Percentiles rank a stretch among this genome's conserved stretches.
phyloP scores from a whole-genome alignment of 2,329 filamentous ascomycete species.

The Xylariaceae sp. region DNA sequence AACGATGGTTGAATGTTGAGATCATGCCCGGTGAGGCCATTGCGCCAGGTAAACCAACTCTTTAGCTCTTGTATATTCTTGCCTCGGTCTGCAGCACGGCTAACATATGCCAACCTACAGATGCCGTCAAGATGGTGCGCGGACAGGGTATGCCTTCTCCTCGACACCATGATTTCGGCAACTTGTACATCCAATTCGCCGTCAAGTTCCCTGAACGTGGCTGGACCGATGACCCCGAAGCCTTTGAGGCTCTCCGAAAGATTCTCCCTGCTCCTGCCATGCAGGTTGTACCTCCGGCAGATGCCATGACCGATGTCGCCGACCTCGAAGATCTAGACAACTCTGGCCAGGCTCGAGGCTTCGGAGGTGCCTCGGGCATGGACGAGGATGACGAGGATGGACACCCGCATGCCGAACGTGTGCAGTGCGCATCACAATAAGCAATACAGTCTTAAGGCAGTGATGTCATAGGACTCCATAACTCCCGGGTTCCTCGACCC shows the following conservation, averaged over 20 bases:
- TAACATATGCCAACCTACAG: slow-evolving; percentile 55
- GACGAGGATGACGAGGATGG: slow-evolving; percentile 82
- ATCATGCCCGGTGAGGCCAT: slow-evolving; percentile 96
- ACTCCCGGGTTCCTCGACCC: slow-evolving; percentile 3
- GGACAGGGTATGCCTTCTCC: slow-evolving; percentile 98
- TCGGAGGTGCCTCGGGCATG: slow-evolving; percentile 67
- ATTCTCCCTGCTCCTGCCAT: slow-evolving; percentile 77
- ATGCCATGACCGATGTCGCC: slow-evolving; percentile 91
- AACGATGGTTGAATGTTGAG: slow-evolving; percentile 93
- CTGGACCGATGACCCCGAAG: slow-evolving; percentile 69
- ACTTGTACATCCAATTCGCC: slow-evolving; percentile 96
- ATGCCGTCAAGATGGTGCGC: slow-evolving; percentile 89
- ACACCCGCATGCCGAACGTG: slow-evolving; percentile 76
- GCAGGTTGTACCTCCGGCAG: slow-evolving; percentile 72
- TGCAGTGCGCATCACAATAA: slow-evolving; percentile 89
- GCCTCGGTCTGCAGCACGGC: slow-evolving; percentile 10
- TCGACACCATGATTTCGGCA: slow-evolving; percentile 93
- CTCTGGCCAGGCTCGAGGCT: slow-evolving; percentile 70
- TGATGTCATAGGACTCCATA: slow-evolving; percentile 15
- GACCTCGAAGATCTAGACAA: slow-evolving; percentile 85
- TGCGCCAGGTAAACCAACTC: slow-evolving; percentile 73
- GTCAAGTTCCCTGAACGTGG: slow-evolving; percentile 93
- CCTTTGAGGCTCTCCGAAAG: slow-evolving; percentile 80
- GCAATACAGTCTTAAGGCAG: background rate
- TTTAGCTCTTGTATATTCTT: background rate